Evolutionary conservation across 805 yeast species (phyloP), one percentile per base, ranked within the genome.

Genomic region (Soucietia sequanensis): DNA sequence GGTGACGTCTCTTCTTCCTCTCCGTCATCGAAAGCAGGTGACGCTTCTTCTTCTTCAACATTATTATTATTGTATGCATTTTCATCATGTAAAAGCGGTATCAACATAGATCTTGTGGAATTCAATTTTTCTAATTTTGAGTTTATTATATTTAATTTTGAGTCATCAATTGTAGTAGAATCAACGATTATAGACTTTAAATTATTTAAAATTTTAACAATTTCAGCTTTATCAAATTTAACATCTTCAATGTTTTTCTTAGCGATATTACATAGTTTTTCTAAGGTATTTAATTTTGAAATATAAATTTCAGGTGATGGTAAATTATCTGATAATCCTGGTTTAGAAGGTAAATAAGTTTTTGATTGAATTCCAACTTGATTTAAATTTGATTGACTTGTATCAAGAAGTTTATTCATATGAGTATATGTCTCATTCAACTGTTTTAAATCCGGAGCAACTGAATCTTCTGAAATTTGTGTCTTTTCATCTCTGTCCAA

Each of bases 281-380:
- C 72, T 37, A 68, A 47, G 31, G 54, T 50, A 32, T 61, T 63
- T 33, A 68, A 56, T 42, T 68, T 68, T 14, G 68, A 47, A 6
- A 67, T 52, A 46, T 67, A 67, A 13, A 56, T 56, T 20, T 50
- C 53, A 3, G 69, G 67, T 25, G 63, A 54, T 3, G 72, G 72
- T 31, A 68, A 54, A 37, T 54, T 55, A 25, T 66, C 71, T 31
- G 60, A 51, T n/a, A 38, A 41, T 6, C 54, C 34, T 1, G 62
- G 69, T 39, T 63, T 62, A 6, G 46, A 43, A 1, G 71, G 70
- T 17, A 68, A 44, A 42, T 62, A 65, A 3, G 49, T 48, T 31
- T 56, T 58, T n/a, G 65, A 51, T 44, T 65, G 71, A 19, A 55
- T 48, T 4, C 64, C 63, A 29, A 65, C 60, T 44, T 63, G 68